Evolutionary conservation across 495 filamentous ascomycete genomes (phyloP).

Genomic region (Bryoglossum gracile): DNA sequence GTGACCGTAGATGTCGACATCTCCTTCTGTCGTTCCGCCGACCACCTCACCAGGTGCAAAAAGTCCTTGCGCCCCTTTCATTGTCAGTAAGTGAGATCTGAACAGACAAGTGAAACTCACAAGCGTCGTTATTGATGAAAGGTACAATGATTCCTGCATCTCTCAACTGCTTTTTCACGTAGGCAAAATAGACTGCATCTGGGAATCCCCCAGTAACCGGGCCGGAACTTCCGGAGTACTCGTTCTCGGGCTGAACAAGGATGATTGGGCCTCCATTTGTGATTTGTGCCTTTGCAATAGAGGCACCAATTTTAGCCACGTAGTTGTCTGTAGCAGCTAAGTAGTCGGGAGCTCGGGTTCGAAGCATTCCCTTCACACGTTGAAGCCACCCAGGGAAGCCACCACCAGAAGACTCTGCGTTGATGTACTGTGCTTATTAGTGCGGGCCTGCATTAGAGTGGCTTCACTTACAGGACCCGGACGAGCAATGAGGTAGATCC

Average conservation of each 20-base stretch:
- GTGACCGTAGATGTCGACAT: constrained; percentile 73
- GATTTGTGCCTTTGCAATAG: constrained; percentile 68
- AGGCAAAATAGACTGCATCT: constrained; percentile 59
- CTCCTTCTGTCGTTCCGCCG: constrained; percentile 55
- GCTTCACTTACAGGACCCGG: constrained; percentile 28
- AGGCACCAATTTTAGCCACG: constrained; percentile 43
- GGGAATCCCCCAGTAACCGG: constrained; percentile 36
- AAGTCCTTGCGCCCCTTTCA: constrained; percentile 19
- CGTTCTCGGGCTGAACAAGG: constrained; percentile 73
- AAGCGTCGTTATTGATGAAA: constrained; percentile 69
- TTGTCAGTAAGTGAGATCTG: background rate
- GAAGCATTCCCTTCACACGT: constrained; percentile 51
- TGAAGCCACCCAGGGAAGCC: constrained; percentile 50
- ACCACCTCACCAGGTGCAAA: constrained; percentile 48
- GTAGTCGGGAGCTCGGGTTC: constrained; percentile 53
- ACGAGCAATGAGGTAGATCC: constrained; percentile 63
- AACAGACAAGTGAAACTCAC: constrained; percentile 9
- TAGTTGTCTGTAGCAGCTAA: constrained; percentile 61
- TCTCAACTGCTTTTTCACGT: constrained; percentile 59
- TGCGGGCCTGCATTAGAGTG: background rate
- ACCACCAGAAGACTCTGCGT: constrained; percentile 51
- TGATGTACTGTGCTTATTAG: constrained; percentile 43
- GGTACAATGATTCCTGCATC: constrained; percentile 66
- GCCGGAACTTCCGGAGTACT: constrained; percentile 43
- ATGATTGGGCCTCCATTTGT: constrained; percentile 75